phyloP scores from a whole-genome alignment of 1,284 basidiomycete species.

The Retiboletus flavoniger region DNA sequence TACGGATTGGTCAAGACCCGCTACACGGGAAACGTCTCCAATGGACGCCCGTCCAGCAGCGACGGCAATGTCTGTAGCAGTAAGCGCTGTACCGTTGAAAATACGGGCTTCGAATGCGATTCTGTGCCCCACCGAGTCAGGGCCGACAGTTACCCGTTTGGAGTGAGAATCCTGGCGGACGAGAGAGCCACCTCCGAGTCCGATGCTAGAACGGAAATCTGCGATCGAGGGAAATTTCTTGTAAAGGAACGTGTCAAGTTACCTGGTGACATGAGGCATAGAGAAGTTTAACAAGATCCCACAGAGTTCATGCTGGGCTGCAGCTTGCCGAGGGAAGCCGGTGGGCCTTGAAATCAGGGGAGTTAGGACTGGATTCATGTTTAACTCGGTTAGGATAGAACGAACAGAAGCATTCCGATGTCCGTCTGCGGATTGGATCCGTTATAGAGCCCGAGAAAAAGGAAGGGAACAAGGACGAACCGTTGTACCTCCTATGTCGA shows the following conservation, averaged over 20 bases:
- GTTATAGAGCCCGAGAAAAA: constrained; percentile 20
- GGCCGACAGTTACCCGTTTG: constrained; percentile 48
- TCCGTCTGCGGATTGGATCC: constrained; percentile 31
- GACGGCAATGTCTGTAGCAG: constrained; percentile 57
- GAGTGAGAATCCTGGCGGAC: constrained; percentile 37
- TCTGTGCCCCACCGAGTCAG: constrained; percentile 58
- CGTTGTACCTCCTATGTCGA: constrained; percentile 59
- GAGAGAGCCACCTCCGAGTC: constrained; percentile 55
- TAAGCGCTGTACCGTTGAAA: constrained; percentile 52
- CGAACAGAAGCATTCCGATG: constrained; percentile 36
- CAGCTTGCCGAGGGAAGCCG: constrained; percentile 51
- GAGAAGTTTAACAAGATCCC: constrained; percentile 36
- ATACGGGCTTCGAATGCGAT: constrained; percentile 48
- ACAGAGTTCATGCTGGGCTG: constrained; percentile 44
- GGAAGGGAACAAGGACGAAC: constrained; percentile 32
- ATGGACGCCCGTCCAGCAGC: constrained; percentile 42
- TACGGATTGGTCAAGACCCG: constrained; percentile 27
- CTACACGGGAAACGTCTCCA: constrained; percentile 40
- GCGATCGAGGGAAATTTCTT: background rate
- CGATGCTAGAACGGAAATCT: constrained; percentile 37
- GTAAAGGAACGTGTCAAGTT: constrained; percentile 8
- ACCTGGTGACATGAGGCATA: constrained; percentile 43
- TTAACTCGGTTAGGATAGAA: constrained; percentile 6
- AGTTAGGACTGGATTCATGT: constrained; percentile 15
- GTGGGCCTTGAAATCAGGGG: constrained; percentile 24